phyloP scores from a whole-genome alignment of 1,284 basidiomycete genomes.

The Fistulinella cinereoalba region DNA sequence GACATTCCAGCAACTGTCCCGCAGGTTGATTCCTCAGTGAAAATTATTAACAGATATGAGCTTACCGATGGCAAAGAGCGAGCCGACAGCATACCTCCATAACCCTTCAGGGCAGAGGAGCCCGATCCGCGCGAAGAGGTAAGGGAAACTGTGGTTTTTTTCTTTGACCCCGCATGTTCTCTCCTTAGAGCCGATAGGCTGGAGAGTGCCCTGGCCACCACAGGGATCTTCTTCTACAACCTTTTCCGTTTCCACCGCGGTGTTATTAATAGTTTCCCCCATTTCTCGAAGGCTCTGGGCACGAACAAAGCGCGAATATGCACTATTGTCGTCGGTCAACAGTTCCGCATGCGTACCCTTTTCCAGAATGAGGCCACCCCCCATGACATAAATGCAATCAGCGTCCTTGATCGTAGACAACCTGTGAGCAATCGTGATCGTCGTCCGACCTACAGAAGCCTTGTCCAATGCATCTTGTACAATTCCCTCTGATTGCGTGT shows the following conservation, averaged over 20 bases:
- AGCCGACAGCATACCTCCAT: slow-evolving; percentile 55
- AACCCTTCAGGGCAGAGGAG: slow-evolving; percentile 59
- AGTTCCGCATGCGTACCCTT: slow-evolving; percentile 82
- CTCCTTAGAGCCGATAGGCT: no score
- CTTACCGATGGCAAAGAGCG: slow-evolving; percentile 53
- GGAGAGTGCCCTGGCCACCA: no score
- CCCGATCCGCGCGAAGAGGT: slow-evolving; percentile 74
- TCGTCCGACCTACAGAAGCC: slow-evolving; percentile 79
- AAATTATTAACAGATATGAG: slow-evolving; percentile 4
- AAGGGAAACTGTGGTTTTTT: slow-evolving; percentile 45
- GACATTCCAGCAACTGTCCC: slow-evolving; percentile 64
- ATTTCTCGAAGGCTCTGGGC: slow-evolving; percentile 75
- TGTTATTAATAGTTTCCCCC: slow-evolving; percentile 25
- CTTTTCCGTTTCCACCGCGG: slow-evolving; percentile 53
- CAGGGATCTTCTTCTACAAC: slow-evolving; percentile 55
- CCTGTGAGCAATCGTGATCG: slow-evolving; percentile 76
- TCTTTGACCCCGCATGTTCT: no score
- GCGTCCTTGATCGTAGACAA: slow-evolving; percentile 80
- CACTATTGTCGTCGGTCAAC: slow-evolving; percentile 58
- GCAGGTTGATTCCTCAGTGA: slow-evolving; percentile 14
- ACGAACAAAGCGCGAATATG: slow-evolving; percentile 75
- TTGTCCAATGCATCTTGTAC: slow-evolving; percentile 96
- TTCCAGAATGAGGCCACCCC: slow-evolving; percentile 80
- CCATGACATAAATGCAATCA: slow-evolving; percentile 87
- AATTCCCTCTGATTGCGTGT: slow-evolving; percentile 87